phyloP scores from a whole-genome alignment of 2,329 filamentous ascomycete species.

The Xylaria multiplex region DNA sequence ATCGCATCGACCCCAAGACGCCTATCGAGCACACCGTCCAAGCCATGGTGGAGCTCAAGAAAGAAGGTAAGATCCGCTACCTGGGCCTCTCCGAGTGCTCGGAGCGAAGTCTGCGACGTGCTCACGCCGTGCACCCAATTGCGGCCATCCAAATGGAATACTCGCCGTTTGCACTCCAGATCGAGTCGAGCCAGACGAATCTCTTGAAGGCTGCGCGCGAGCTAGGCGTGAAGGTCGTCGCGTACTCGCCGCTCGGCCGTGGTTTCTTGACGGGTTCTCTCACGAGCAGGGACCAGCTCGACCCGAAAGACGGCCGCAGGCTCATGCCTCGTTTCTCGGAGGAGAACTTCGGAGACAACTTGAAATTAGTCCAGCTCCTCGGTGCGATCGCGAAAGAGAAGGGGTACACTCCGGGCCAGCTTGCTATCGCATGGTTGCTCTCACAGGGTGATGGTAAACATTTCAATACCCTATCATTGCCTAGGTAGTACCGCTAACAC shows the following conservation, averaged over 20 bases:
- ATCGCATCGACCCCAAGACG: constrained; percentile 58
- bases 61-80: constrained; percentile 62
- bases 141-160: constrained; percentile 63
- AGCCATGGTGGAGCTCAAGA: constrained; percentile 59
- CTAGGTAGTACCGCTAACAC: constrained; percentile 58
- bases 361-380: constrained; percentile 47
- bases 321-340: constrained; percentile 55
- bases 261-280: constrained; percentile 63
- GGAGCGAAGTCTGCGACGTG: constrained; percentile 59
- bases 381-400: constrained; percentile 45
- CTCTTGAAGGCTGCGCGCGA: constrained; percentile 63
- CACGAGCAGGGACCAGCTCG: constrained; percentile 56
- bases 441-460: constrained; percentile 55
- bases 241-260: constrained; percentile 66
- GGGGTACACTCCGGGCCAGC: constrained; percentile 59
- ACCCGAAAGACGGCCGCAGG: constrained; percentile 52
- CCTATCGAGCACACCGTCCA: constrained; percentile 60
- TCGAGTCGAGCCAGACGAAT: constrained; percentile 62
- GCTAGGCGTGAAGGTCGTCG: constrained; percentile 63
- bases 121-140: constrained; percentile 59
- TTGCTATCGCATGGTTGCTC: constrained; percentile 65
- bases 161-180: constrained; percentile 63
- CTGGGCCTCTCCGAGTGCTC: constrained; percentile 61
- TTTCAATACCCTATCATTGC: not conserved
- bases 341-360: constrained; percentile 63